Evolutionary conservation across 129 eudicot genomes (phyloP).

Genomic region (Flaveria sonorensis): DNA sequence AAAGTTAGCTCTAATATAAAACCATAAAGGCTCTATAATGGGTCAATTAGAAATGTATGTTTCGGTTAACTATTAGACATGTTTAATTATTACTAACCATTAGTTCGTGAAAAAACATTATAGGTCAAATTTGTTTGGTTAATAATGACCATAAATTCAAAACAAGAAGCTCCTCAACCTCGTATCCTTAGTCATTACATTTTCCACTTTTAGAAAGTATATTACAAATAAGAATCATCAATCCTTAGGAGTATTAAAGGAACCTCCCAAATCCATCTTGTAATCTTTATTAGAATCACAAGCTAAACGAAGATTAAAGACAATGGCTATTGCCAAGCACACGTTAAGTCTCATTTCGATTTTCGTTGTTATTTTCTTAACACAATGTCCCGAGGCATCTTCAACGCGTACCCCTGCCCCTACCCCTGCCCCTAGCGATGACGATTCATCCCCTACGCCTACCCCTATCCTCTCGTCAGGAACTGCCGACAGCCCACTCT

Average conservation of each 20-base stretch:
- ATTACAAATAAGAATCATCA: conserved; percentile 17
- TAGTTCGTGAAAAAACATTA: not conserved
- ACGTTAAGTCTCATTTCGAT: conserved; percentile 14
- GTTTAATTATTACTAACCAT: not conserved
- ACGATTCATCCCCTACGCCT: conserved; percentile 1
- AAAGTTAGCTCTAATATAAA: too few relatives aligned
- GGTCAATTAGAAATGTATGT: too few relatives aligned
- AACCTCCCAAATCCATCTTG: not conserved
- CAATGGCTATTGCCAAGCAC: conserved; percentile 17
- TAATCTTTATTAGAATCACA: conserved; percentile 4
- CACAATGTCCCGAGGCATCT: conserved; percentile 15
- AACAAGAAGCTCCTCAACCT: conserved; percentile 25
- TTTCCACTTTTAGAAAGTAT: conserved; percentile 17
- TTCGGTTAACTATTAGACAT: too few relatives aligned
- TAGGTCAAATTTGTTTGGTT: not conserved
- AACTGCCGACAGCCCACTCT: conserved; percentile 2
- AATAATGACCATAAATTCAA: conserved; percentile 2
- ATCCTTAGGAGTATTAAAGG: conserved; percentile 3
- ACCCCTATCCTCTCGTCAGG: not conserved
- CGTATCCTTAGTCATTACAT: not conserved
- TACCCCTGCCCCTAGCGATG: not conserved
- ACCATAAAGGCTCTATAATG: too few relatives aligned
- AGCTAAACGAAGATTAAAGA: conserved; percentile 10
- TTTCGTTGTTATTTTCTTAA: conserved; percentile 5
- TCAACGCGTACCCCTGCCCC: not conserved